phyloP scores from a whole-genome alignment of 768 basidiomycete genomes.

The Hydnum rufescens region DNA sequence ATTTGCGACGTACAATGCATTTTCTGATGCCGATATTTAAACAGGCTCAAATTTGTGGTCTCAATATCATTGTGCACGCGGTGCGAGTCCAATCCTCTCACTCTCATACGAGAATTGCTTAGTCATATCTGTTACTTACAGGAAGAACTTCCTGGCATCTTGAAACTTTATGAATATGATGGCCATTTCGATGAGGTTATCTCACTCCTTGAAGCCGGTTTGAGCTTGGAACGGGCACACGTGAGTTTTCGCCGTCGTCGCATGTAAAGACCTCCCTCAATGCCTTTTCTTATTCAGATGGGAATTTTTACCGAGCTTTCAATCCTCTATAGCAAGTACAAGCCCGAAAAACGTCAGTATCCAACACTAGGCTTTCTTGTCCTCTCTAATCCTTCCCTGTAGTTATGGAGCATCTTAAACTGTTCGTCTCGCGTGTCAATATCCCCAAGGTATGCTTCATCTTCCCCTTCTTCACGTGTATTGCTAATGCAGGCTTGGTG shows the following conservation, averaged over 20 bases:
- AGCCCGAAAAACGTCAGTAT: slow-evolving; percentile 68
- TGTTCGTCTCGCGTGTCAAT: slow-evolving; percentile 91
- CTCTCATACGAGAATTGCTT: slow-evolving; percentile 6
- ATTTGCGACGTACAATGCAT: background rate
- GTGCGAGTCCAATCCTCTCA: slow-evolving; percentile 15
- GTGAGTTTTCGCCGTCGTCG: slow-evolving; percentile 23
- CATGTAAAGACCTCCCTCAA: too few relatives aligned
- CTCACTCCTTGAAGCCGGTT: slow-evolving; percentile 74
- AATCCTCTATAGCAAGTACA: slow-evolving; percentile 85
- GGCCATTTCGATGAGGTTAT: slow-evolving; percentile 94
- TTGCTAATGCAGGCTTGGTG: background rate
- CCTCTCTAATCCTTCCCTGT: slow-evolving; percentile 1
- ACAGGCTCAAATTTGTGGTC: slow-evolving; percentile 93
- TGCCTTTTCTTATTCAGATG: slow-evolving; percentile 30
- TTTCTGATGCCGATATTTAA: slow-evolving; percentile 1
- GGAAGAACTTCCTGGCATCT: slow-evolving; percentile 58
- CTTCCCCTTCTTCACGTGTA: background rate
- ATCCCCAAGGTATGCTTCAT: slow-evolving; percentile 60
- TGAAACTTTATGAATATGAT: slow-evolving; percentile 72
- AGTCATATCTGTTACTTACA: slow-evolving; percentile 13
- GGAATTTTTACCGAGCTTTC: slow-evolving; percentile 95
- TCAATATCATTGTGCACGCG: slow-evolving; percentile 92
- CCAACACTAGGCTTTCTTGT: slow-evolving; percentile 6
- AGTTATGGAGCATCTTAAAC: slow-evolving; percentile 98
- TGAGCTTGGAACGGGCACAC: slow-evolving; percentile 93